Evolutionary conservation across 352 stramenopile species (phyloP).

Genomic region (Phytophthora macrochlamydospora): DNA sequence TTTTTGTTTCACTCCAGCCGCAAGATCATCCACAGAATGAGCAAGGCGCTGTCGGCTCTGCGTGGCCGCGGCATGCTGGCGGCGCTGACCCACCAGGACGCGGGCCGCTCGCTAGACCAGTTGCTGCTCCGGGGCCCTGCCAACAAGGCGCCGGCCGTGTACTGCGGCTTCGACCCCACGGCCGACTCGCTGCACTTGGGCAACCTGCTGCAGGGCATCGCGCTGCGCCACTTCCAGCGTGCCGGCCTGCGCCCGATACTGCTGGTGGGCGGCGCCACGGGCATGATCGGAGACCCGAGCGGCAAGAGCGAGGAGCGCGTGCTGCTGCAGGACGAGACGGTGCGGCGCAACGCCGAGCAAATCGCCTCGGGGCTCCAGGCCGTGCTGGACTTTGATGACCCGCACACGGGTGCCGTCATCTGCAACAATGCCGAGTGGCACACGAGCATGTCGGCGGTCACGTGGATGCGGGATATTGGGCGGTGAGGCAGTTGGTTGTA

Average conservation of each 20-base stretch:
- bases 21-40: slow-evolving; percentile 48
- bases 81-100: slow-evolving; percentile 71
- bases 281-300: slow-evolving; percentile 97
- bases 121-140: slow-evolving; percentile 27
- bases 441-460: slow-evolving; percentile 92
- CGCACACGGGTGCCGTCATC: slow-evolving; percentile 91
- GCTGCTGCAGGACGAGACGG: slow-evolving; percentile 93
- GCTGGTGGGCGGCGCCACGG: slow-evolving; percentile 86
- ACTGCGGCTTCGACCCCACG: slow-evolving; percentile 93
- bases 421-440: slow-evolving; percentile 99
- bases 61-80: slow-evolving; percentile 75
- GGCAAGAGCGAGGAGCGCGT: slow-evolving; percentile 97
- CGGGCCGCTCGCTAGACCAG: slow-evolving; percentile 56
- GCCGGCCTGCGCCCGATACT: slow-evolving; percentile 92
- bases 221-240: slow-evolving; percentile 88
- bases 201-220: slow-evolving; percentile 88
- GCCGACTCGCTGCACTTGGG: slow-evolving; percentile 91
- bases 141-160: slow-evolving; percentile 52
- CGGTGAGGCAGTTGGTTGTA: slow-evolving; percentile 23
- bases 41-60: slow-evolving; percentile 63
- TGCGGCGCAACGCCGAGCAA: slow-evolving; percentile 89
- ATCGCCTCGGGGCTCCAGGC: slow-evolving; percentile 93
- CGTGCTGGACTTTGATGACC: slow-evolving; percentile 94
- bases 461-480: slow-evolving; percentile 98
- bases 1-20: too few species aligned